These are phyloP conservation scores for Cladosporium sp. DNA, from an alignment of 2,329 filamentous ascomycete species.

Conservation along the genomic window DNA sequence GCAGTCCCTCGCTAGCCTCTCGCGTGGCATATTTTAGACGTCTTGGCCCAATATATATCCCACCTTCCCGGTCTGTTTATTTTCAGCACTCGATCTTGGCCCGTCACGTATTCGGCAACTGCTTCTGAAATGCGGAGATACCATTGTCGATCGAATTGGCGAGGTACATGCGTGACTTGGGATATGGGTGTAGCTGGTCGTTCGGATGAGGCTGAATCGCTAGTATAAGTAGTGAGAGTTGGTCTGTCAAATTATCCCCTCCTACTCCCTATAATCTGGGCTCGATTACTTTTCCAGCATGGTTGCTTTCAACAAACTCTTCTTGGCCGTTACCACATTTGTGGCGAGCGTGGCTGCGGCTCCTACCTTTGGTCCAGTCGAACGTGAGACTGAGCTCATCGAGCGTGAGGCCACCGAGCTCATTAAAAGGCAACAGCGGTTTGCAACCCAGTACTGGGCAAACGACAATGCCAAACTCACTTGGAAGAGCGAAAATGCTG, in stretches of 20 bases:
- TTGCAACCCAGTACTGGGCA: slow-evolving; percentile 23
- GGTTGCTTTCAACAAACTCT: background rate
- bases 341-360: background rate
- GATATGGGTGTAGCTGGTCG: background rate
- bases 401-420: slow-evolving; percentile 11
- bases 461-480: slow-evolving; percentile 25
- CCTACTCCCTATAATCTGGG: background rate
- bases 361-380: slow-evolving; percentile 2
- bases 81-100: background rate
- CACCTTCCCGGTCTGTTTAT: slow-evolving; percentile 2
- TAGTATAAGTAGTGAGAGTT: background rate
- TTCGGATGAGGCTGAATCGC: background rate
- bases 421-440: slow-evolving; percentile 7
- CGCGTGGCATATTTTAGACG: background rate
- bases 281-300: background rate
- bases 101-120: slow-evolving; percentile 1
- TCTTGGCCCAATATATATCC: slow-evolving; percentile 8
- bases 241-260: background rate
- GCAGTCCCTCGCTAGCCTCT: background rate
- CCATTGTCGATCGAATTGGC: background rate
- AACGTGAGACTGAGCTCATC: background rate
- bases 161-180: background rate
- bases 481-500: slow-evolving; percentile 23
- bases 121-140: background rate
- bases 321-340: background rate